A percentile compares a stretch with the other conserved stretches of the same genome.
These are phyloP conservation scores for Paraphysoderma sedebokerense DNA, from an alignment of 371 early-diverging fungal genomes.

Conservation along the genomic window DNA sequence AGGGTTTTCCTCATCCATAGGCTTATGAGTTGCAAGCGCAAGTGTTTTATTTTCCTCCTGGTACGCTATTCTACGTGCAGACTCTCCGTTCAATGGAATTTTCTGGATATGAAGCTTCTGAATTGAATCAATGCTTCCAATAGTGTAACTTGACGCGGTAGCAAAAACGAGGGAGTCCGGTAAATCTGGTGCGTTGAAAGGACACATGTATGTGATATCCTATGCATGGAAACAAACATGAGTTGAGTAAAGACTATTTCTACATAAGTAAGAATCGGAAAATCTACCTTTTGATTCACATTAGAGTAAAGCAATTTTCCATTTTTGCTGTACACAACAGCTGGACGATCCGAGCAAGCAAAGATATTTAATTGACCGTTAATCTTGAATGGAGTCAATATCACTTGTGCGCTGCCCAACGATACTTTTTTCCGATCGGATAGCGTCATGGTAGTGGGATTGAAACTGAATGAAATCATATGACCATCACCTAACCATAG, in stretches of 20 bases:
- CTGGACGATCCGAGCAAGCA: conserved; percentile 64
- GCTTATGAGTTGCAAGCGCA: conserved; percentile 29
- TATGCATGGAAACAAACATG: too few relatives aligned
- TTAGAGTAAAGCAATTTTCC: conserved; percentile 51
- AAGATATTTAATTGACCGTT: conserved; percentile 43
- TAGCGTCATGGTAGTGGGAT: conserved; percentile 18
- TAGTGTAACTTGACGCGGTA: conserved; percentile 29
- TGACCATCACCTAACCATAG: conserved; percentile 49
- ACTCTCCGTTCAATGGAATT: conserved; percentile 38
- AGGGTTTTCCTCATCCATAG: conserved; percentile 8
- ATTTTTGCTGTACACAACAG: conserved; percentile 48
- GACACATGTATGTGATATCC: conserved; percentile 35
- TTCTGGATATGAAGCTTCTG: conserved; percentile 66
- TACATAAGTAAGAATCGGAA: too few relatives aligned
- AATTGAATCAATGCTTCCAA: conserved; percentile 57
- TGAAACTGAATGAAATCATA: conserved; percentile 32
- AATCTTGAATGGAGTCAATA: conserved; percentile 41
- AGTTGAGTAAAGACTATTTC: too few relatives aligned
- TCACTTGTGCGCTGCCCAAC: conserved; percentile 60
- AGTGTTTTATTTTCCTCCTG: conserved; percentile 29
- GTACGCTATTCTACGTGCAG: conserved; percentile 49
- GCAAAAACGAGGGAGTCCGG: conserved; percentile 44
- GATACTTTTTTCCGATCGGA: conserved; percentile 45
- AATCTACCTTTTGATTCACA: conserved; percentile 48
- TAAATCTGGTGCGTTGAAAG: conserved; percentile 34